Evolutionary conservation across 305 asterid species (phyloP), one percentile per base, ranked within the genome.

Genomic region (Fraxinus greggii): DNA sequence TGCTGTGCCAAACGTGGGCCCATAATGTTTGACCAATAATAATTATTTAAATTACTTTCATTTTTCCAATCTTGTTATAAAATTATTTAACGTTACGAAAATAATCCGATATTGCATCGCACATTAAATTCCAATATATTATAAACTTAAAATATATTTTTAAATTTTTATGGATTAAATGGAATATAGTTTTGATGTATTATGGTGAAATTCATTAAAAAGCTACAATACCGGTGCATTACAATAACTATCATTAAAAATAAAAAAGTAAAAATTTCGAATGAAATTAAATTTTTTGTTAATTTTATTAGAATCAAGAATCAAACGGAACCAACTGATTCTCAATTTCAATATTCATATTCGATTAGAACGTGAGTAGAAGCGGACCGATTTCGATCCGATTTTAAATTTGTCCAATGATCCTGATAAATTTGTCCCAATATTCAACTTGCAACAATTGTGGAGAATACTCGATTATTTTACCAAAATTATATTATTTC

Each of bases 21-120:
- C 83, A 82, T 77, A 23, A 1, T 29, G 26, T 38, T 84, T 87
- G 89, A 87, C 89, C 84, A 26, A 61, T 63, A 31, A 19, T 45
- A 59, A 24, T 74, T 59, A 59, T 75, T 75, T 26, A 13, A 8
- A 10, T 3, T 33, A 2, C 19, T 24, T 10, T 35, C 40, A 33
- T 5, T 51, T 51, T 51, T 51, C 19, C 21, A 15, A 13, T 45
- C 15, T 45, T 45, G 15, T 40, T 40, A 12, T 45, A 45, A 45
- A 45, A 45, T 45, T 15, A 15, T 45, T 45, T 12, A 45, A 45
- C 5, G n/a, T n/a, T n/a, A 31, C 4, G 33, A 31, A 31, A 31
- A 32, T 3, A 32, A 32, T 32, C 35, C 35, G 35, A 32, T 32
- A 32, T 32, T 3, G 35, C 35, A 32, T 32, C 0, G 35, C 5